These are phyloP conservation scores for Teratosphaeria destructans DNA, from an alignment of 2,329 filamentous ascomycete species.

Conservation along the genomic window DNA sequence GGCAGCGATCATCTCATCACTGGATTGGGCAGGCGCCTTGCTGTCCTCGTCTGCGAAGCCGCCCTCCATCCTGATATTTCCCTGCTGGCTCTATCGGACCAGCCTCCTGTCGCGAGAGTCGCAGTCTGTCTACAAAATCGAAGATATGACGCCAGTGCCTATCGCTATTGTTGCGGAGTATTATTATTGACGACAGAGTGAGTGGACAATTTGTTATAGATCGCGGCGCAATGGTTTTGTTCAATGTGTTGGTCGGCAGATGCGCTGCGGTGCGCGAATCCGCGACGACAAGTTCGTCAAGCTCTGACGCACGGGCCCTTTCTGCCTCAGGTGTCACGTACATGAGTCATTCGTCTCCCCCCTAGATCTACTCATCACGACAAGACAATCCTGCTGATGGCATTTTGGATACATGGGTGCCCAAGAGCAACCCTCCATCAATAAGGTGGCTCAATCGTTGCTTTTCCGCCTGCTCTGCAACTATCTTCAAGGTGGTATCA, in stretches of 20 bases:
- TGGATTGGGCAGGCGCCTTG: slow-evolving; percentile 23
- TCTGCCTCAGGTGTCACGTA: not conserved
- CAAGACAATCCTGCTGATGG: too few species aligned
- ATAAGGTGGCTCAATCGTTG: not conserved
- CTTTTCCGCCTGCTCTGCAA: not conserved
- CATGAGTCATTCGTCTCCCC: not conserved
- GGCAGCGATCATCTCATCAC: slow-evolving; percentile 25
- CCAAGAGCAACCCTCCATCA: not conserved
- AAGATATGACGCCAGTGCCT: not conserved
- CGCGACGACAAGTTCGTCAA: not conserved
- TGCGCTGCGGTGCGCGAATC: not conserved
- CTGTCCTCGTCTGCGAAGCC: slow-evolving; percentile 22
- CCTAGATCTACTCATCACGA: not conserved
- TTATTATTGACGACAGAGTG: not conserved
- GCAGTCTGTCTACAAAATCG: not conserved
- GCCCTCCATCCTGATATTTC: slow-evolving; percentile 7
- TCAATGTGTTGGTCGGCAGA: not conserved
- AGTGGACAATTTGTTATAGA: not conserved
- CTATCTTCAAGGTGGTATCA: not conserved
- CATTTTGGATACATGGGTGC: not conserved
- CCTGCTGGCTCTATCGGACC: not conserved
- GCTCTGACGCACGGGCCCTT: not conserved
- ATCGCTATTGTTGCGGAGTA: not conserved
- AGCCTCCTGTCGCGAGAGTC: not conserved
- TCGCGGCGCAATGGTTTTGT: not conserved